phyloP scores from a whole-genome alignment of 2,329 filamentous ascomycete species.

The Calonectria pseudoturangicola region DNA sequence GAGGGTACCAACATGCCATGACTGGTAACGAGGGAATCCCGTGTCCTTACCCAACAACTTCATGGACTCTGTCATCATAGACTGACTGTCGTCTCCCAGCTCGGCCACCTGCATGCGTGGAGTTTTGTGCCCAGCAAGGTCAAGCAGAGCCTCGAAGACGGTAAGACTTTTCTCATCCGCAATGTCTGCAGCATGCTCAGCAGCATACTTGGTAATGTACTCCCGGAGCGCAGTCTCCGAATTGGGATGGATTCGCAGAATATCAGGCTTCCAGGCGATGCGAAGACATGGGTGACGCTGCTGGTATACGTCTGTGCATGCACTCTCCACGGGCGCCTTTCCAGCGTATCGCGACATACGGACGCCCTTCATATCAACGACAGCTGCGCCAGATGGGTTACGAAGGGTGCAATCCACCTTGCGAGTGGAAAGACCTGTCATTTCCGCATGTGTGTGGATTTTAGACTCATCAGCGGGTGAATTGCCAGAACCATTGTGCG shows the following conservation, averaged over 20 bases:
- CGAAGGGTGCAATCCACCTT: slow-evolving; percentile 16
- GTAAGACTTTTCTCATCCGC: not conserved
- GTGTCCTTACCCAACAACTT: not conserved
- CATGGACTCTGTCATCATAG: not conserved
- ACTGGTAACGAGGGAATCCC: not conserved
- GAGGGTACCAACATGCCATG: not conserved
- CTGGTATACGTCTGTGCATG: not conserved
- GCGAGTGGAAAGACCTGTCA: not conserved
- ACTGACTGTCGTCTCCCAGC: not conserved
- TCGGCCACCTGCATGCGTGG: slow-evolving; percentile 7
- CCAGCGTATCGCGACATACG: not conserved
- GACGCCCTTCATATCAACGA: slow-evolving; percentile 1
- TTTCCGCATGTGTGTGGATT: not conserved
- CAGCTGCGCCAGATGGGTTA: not conserved
- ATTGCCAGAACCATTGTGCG: not conserved
- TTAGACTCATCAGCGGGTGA: not conserved
- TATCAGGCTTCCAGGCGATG: not conserved
- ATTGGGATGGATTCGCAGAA: not conserved
- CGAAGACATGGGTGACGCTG: slow-evolving; percentile 19
- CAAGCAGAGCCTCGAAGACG: not conserved
- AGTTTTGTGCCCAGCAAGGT: slow-evolving; percentile 5
- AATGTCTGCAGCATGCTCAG: too few species aligned
- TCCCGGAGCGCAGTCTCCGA: not conserved
- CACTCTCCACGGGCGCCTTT: not conserved
- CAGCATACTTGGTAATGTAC: not conserved